These are phyloP conservation scores for Pseudogymnoascus sp. DNA, from an alignment of 2,329 filamentous ascomycete species.

Conservation along the genomic window DNA sequence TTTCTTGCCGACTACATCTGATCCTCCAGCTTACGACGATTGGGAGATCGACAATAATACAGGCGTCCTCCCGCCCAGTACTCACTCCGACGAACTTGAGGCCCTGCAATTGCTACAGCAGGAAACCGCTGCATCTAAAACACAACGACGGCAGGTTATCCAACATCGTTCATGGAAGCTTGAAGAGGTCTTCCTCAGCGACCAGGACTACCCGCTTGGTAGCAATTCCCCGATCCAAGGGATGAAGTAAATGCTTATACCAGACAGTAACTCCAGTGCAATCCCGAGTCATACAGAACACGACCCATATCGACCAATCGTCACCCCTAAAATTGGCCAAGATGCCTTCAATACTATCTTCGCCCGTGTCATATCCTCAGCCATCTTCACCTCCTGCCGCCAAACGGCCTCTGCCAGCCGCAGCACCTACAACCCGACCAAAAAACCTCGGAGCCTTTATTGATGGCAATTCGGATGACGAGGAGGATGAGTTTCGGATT, in stretches of 20 bases:
- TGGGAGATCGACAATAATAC: conserved; percentile 18
- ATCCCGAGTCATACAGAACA: conserved; percentile 13
- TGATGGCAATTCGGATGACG: conserved; percentile 32
- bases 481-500: conserved; percentile 19
- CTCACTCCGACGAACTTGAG: conserved; percentile 40
- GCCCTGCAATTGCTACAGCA: conserved; percentile 33
- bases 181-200: conserved; percentile 40
- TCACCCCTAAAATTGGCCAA: conserved; percentile 30
- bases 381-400: conserved; percentile 24
- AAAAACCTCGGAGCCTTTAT: conserved; percentile 33
- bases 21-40: conserved; percentile 21
- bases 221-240: neutral
- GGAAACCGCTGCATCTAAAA: conserved; percentile 36
- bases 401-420: conserved; percentile 29
- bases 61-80: conserved; percentile 16
- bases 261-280: conserved; percentile 23
- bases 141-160: conserved; percentile 38
- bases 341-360: conserved; percentile 50
- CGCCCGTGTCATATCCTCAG: conserved; percentile 38
- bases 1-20: conserved; percentile 19
- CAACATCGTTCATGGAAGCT: conserved; percentile 41
- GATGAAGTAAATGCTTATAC: neutral
- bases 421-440: conserved; percentile 30
- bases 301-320: conserved; percentile 23
- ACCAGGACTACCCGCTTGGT: conserved; percentile 33